Conservation (phyloP, 2,329 filamentous ascomycete species). For the Neonectria faginata region DNA sequence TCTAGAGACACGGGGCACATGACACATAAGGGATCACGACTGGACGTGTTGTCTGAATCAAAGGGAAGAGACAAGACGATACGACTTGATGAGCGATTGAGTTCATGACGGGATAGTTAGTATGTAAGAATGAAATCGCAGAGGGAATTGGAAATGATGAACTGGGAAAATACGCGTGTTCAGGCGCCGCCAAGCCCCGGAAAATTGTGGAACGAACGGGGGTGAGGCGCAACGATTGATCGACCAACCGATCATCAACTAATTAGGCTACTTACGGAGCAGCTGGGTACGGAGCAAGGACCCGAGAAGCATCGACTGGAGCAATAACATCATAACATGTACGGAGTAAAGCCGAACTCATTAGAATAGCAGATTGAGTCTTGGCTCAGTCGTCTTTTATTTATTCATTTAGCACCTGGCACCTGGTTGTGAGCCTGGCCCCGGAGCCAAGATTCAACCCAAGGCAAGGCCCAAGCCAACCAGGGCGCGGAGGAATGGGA, state of each 20-base stretch:
- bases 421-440: neutral
- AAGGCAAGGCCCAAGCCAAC: neutral
- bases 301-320: neutral
- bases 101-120: neutral
- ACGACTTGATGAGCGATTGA: neutral
- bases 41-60: neutral
- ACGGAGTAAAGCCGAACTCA: constrained; percentile 3
- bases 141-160: neutral
- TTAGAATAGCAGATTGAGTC: constrained; percentile 14
- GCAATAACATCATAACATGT: neutral
- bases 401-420: neutral
- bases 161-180: neutral
- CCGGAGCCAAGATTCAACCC: neutral
- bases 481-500: neutral
- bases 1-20: neutral
- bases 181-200: neutral
- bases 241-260: constrained; percentile 5
- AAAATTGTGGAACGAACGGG: neutral
- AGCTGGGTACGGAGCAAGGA: neutral
- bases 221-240: neutral
- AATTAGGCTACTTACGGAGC: neutral
- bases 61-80: neutral
- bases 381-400: constrained; percentile 2
- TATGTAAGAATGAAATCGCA: neutral
- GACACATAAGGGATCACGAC: neutral